Base-by-base conservation (phyloP, 1,284 basidiomycete genomes). In the Ustilago tritici region DNA sequence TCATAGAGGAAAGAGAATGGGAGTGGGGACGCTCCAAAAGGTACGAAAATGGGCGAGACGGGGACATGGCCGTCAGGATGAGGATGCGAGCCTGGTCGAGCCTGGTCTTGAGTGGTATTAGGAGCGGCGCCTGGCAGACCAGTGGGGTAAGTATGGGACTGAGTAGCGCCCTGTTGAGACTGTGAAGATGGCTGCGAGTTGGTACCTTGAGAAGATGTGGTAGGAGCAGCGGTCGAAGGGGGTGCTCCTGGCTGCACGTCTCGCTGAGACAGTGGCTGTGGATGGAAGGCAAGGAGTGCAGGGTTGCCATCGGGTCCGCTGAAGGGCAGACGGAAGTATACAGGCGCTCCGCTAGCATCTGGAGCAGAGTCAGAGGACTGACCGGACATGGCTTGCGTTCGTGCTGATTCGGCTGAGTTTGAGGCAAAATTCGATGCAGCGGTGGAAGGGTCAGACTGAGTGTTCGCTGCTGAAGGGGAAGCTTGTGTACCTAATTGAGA, bases 1-100 rank as follows among this genome's bases (percentile, higher is more conserved):
- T 85, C 83, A 53, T 82, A 84, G 57, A 85, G 69, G 62, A 84
- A 83, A 11, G 71, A 70, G 53, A 83, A 85, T 0, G 76, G 82
- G 23, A 85, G 57, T 0, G 83, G 81, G 8, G 80, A 82, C 4
- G 72, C 76, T 12, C 77, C 71, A 19, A 74, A 69, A 1, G 83
- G 82, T 3, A 84, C 76, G 52, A 81, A 84, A 19, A 84, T 63
- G 0, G 81, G 81, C 11, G 78, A 64, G 9, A 74, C 32, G 3
- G 81, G 81, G 2, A 81, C 67, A 53, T 81, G 73, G 10, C 75
- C 75, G 2, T 66, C 68, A 2, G 68, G 56, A 19, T 74, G 71
- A 31, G 69, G 69, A 36, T 65, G 61, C 3, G 69, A 55, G 34
- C 63, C 55, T 1, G 69, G 46, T 23, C 4, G 41, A 17, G 46